Evolutionary conservation across 1,284 basidiomycete genomes (phyloP), one percentile per base, ranked within the genome.

Genomic region (Xerocomus nothofagi): DNA sequence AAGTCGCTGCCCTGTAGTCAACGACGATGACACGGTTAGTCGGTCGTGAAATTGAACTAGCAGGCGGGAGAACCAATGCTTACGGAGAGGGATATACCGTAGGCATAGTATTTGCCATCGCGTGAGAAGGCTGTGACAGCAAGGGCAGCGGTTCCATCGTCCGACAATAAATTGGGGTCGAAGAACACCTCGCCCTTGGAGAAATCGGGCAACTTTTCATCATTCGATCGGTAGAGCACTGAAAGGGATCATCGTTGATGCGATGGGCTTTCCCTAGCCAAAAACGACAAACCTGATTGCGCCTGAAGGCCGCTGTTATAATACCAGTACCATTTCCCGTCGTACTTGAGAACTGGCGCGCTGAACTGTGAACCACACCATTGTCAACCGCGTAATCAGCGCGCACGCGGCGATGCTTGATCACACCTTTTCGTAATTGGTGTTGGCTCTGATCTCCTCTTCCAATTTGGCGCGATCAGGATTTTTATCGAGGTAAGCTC

Each of bases 301-400:
- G 81, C 74, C 58, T 87, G 82, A 32, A 89, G 73, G 14, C 87
- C 87, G 46, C 78, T 81, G 66, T 90, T 89, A 60, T 84, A 79
- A 52, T 76, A 79, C 85, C 87, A 88, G 60, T 92, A 92, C 82
- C 87, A 91, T 41, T 77, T 78, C 7, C 75, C 78, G 59, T 91
- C 86, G 12, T 81, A 71, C 53, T 80, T 79, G 39, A 86, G 65
- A 18, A 68, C 66, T 0, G 88, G 89, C 1, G 80, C 69, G 36
- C 76, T 77, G 60, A 86, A 84, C 86, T 88, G 57, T 23, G 44
- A 15, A 41, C 5, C 39, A 50, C 0, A 7, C n/a, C 23, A 44
- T 42, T 51, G 20, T 48, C 49, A 47, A 45, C 32, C 15, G 31
- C 12, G 18, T 27, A 21, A 39, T 39, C 1, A n/a, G 40, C 14